phyloP scores from a whole-genome alignment of 75 land plant species.

The Ceratopteris richardii region DNA sequence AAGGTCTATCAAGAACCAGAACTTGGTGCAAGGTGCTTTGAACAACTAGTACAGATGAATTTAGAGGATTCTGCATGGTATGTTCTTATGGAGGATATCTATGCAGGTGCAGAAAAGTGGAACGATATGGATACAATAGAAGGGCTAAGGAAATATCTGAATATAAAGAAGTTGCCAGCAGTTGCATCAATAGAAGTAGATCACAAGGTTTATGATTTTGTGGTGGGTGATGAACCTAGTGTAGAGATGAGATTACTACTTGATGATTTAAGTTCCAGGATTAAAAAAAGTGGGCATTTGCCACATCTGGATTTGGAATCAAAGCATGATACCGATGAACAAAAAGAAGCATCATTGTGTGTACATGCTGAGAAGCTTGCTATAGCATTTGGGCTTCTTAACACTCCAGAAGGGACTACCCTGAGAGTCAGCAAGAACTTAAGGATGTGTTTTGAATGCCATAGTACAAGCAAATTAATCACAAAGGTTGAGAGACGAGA shows the following conservation, averaged over 20 bases:
- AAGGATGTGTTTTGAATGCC: constrained; percentile 7
- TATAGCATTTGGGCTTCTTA: constrained; percentile 11
- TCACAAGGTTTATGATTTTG: constrained; percentile 4
- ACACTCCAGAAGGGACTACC: constrained; percentile 3
- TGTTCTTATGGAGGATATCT: constrained; percentile 14
- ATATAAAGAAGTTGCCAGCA: constrained; percentile 31
- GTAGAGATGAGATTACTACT: background rate
- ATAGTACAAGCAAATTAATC: constrained; percentile 4
- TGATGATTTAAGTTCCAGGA: background rate
- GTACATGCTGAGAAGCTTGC: constrained; percentile 7
- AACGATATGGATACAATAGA: constrained; percentile 2
- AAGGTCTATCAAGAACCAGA: constrained; percentile 3
- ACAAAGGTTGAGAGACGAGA: constrained; percentile 4
- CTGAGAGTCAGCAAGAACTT: constrained; percentile 6
- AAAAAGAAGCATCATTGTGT: constrained; percentile 9
- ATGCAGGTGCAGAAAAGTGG: constrained; percentile 13
- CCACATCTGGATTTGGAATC: constrained; percentile 1
- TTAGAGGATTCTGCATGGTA: constrained; percentile 10
- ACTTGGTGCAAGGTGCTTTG: constrained; percentile 5
- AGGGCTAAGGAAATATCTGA: constrained; percentile 7
- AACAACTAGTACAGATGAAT: constrained; percentile 5
- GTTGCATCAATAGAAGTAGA: constrained; percentile 27
- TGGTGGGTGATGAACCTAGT: constrained; percentile 6
- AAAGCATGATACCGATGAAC: background rate
- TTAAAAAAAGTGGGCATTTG: constrained; percentile 2